Evolutionary conservation across 2,329 filamentous ascomycete genomes (phyloP).

Genomic region (Apiospora arundinis): DNA sequence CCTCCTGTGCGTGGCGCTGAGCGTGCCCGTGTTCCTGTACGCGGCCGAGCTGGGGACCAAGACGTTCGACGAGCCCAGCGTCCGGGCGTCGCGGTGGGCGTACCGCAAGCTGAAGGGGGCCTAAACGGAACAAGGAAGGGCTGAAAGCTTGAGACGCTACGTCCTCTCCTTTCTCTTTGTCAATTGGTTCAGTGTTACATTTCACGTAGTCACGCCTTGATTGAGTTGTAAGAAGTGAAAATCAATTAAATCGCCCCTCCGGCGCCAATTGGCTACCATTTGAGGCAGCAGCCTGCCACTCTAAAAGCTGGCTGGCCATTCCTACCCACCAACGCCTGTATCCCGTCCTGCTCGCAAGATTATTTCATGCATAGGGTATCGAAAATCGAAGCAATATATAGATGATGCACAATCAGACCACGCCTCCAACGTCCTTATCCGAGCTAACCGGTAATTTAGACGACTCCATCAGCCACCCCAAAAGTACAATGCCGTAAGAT

Average conservation of each 20-base stretch:
- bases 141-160: no score
- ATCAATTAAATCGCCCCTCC: not conserved
- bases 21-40: slow-evolving; percentile 18
- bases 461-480: not conserved
- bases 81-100: not conserved
- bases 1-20: slow-evolving; percentile 8
- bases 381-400: slow-evolving; percentile 8
- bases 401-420: slow-evolving; percentile 1
- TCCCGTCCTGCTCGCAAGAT: slow-evolving; percentile 4
- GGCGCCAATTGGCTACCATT: not conserved
- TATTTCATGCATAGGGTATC: slow-evolving; percentile 16
- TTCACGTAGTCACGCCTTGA: not conserved
- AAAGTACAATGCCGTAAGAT: not conserved
- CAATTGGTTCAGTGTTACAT: not conserved
- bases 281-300: not conserved
- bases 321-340: slow-evolving; percentile 5
- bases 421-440: not conserved
- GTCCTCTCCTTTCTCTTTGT: no score
- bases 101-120: not conserved
- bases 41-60: slow-evolving; percentile 19
- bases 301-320: not conserved
- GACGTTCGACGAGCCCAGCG: slow-evolving; percentile 17
- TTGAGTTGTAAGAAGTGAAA: not conserved
- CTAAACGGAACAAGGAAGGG: not conserved
- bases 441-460: not conserved